Percentiles rank a stretch among this genome's conserved stretches.
These are phyloP conservation scores for Saraca asoca DNA, from an alignment of 331 rosid species.

Conservation along the genomic window DNA sequence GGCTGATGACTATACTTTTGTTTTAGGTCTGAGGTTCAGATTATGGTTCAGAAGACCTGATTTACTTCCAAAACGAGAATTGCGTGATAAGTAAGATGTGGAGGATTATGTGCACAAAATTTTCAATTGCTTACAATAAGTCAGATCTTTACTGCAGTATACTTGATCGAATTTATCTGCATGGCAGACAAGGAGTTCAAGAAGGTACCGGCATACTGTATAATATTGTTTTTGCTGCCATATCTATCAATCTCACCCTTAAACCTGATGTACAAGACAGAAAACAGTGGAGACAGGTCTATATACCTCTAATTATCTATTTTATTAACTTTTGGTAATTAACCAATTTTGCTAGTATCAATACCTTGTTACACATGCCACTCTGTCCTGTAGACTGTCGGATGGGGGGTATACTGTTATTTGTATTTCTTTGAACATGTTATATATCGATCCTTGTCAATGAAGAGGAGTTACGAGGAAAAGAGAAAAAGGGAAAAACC, in stretches of 20 bases:
- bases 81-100: conserved; percentile 62
- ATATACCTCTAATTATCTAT: conserved; percentile 25
- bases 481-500: conserved; percentile 15
- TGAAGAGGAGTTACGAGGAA: neutral
- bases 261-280: conserved; percentile 31
- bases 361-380: conserved; percentile 21
- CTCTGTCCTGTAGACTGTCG: conserved; percentile 18
- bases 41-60: conserved; percentile 78
- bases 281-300: conserved; percentile 30
- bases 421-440: conserved; percentile 3
- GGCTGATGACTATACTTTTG: conserved; percentile 30
- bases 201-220: conserved; percentile 40
- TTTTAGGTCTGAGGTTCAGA: conserved; percentile 66
- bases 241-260: conserved; percentile 26
- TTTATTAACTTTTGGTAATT: conserved; percentile 29
- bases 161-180: conserved; percentile 17
- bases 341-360: conserved; percentile 42
- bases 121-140: conserved; percentile 30
- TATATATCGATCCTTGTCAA: conserved; percentile 13
- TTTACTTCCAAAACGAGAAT: conserved; percentile 75
- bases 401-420: neutral
- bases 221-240: conserved; percentile 34
- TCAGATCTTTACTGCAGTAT: conserved; percentile 25
- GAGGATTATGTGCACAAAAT: conserved; percentile 26
- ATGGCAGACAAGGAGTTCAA: conserved; percentile 27